Evolutionary conservation across 139 green algal genomes (phyloP), one percentile per base, ranked within the genome.

Genomic region (Eudorina sp.): DNA sequence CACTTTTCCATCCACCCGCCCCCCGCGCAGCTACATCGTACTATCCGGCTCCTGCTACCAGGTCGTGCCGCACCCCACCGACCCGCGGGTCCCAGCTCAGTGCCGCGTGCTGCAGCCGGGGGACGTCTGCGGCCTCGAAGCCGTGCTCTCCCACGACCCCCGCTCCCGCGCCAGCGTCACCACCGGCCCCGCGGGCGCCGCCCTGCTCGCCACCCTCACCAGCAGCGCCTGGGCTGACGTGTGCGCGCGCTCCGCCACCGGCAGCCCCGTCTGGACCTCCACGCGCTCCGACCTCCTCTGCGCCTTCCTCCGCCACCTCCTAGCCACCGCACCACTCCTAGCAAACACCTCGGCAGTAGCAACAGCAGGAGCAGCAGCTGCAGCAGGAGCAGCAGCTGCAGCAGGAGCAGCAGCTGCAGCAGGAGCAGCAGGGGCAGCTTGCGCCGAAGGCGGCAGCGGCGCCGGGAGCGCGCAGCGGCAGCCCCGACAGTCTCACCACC

Each of bases 161-260:
- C 40, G 79, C 13, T 40, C 58, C 40, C 36, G 46, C 16, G 79
- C 16, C 40, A 3, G 19, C 38, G 41, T 85, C 14, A 75, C 79
- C 6, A 58, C 79, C 25, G 79, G 79, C 3, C 53, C 58, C 25
- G 55, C 40, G 9, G 79, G 79, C 40, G 58, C 43, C 16, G 58
- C 43, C 16, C 40, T 23, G n/a, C 14, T 43, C 13, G 79, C 79
- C 29, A 58, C 41, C 23, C 55, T 85, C 13, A 68, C 40, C 40
- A 16, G 9, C 55, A 75, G 79, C 58, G 58, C 40, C 27, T 85
- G 79, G 79, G 25, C 79, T 38, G 79, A 85, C 43, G 9, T 85
- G 11, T 60, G 58, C 41, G 58, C 79, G 2, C 79, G 79, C 2
- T 55, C 78, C 27, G 55, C 77, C 36, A 21, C 18, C 2, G 27